These are phyloP conservation scores for Sarocladium brachiariae DNA, from an alignment of 2,329 filamentous ascomycete species.

Conservation along the genomic window DNA sequence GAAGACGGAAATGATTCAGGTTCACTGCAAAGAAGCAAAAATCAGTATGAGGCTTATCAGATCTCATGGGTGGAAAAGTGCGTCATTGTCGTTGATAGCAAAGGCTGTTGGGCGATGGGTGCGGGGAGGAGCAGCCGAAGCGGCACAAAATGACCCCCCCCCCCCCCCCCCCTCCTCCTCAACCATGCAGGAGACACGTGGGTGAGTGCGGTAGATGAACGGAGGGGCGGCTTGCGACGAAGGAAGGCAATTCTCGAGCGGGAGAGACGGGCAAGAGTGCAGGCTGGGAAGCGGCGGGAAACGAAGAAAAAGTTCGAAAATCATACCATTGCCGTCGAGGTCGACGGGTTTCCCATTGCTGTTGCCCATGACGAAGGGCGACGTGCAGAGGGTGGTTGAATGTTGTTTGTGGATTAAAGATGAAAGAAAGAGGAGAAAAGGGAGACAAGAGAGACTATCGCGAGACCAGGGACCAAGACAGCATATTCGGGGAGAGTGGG, in stretches of 20 bases:
- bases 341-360: constrained; percentile 89
- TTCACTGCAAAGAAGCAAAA: constrained; percentile 57
- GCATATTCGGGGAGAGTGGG: constrained; percentile 7
- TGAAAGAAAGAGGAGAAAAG: constrained; percentile 8
- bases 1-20: constrained; percentile 91
- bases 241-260: constrained; percentile 7
- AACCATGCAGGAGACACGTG: constrained; percentile 19
- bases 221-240: constrained; percentile 14
- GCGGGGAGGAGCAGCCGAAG: constrained; percentile 3
- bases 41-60: constrained; percentile 11
- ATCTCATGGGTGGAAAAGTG: background rate
- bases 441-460: constrained; percentile 7
- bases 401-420: background rate
- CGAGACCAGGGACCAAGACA: constrained; percentile 9
- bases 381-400: constrained; percentile 18
- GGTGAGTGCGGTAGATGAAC: constrained; percentile 14
- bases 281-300: background rate
- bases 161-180: too few species aligned
- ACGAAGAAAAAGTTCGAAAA: background rate
- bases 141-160: constrained; percentile 2
- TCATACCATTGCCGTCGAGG: constrained; percentile 81
- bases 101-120: constrained; percentile 1
- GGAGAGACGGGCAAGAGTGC: constrained; percentile 12
- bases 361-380: constrained; percentile 77
- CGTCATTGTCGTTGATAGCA: constrained; percentile 9